These are phyloP conservation scores for Obba rivulosa DNA, from an alignment of 768 basidiomycete species.

Conservation along the genomic window DNA sequence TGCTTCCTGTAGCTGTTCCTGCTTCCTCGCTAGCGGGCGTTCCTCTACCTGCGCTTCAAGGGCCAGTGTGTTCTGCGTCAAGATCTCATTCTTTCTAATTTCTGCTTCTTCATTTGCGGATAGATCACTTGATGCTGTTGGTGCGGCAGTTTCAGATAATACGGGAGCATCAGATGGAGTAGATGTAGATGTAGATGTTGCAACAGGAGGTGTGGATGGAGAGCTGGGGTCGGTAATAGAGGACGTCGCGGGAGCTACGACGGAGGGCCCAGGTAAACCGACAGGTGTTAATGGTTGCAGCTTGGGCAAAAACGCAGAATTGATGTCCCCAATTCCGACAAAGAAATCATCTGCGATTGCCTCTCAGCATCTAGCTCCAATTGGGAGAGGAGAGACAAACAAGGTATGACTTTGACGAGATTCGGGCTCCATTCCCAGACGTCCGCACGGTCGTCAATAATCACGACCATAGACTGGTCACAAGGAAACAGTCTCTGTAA, in stretches of 20 bases:
- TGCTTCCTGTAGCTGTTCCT: constrained; percentile 65
- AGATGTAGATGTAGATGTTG: not conserved
- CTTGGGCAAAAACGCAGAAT: constrained; percentile 89
- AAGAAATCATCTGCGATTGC: constrained; percentile 84
- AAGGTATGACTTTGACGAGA: constrained; percentile 93
- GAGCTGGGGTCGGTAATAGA: not conserved
- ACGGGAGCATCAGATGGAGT: not conserved
- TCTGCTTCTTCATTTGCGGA: constrained; percentile 29
- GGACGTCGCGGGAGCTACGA: not conserved
- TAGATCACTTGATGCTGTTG: not conserved
- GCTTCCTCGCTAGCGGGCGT: constrained; percentile 82
- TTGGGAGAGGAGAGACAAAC: constrained; percentile 40
- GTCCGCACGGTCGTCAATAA: constrained; percentile 97
- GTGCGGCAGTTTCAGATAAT: not conserved
- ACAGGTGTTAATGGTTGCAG: constrained; percentile 47
- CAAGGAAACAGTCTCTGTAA: constrained; percentile 91
- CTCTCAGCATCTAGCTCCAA: constrained; percentile 13
- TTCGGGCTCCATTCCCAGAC: constrained; percentile 99
- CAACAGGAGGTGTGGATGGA: constrained; percentile 4
- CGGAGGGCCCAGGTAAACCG: constrained; percentile 18
- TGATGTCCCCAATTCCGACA: constrained; percentile 97
- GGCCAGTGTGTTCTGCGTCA: constrained; percentile 66
- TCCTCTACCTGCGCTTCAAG: constrained; percentile 84
- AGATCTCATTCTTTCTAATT: constrained; percentile 46
- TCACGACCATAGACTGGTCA: constrained; percentile 97